A percentile compares a stretch with the other conserved stretches of the same genome.
Evolutionary conservation across 805 yeast species (phyloP).

Genomic region (Candida xyloterini): DNA sequence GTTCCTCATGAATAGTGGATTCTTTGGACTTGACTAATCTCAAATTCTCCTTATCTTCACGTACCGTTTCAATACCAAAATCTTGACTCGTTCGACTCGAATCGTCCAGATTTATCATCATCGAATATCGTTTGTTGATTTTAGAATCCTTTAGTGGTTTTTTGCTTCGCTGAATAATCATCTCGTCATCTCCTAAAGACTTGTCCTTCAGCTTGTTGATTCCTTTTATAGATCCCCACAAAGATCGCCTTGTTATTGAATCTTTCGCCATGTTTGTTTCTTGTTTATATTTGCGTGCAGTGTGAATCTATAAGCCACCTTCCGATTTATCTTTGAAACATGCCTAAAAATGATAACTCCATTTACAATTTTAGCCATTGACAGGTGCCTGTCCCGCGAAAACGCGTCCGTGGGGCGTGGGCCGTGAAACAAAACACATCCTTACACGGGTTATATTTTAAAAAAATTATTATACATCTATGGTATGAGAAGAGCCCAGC

Average conservation of each 20-base stretch:
- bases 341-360: not conserved
- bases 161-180: slow-evolving; percentile 1
- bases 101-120: slow-evolving; percentile 14
- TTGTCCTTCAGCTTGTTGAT: slow-evolving; percentile 5
- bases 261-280: slow-evolving; percentile 13
- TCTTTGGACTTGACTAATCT: not conserved
- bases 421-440: not conserved
- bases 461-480: slow-evolving; percentile 8
- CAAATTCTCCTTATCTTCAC: slow-evolving; percentile 8
- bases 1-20: slow-evolving; percentile 4
- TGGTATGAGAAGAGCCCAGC: slow-evolving; percentile 11
- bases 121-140: slow-evolving; percentile 14
- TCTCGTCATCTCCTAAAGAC: slow-evolving; percentile 2
- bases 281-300: not conserved
- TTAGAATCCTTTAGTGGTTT: not conserved
- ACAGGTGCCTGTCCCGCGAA: not conserved
- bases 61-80: not conserved
- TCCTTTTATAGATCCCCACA: slow-evolving; percentile 23
- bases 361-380: not conserved
- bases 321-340: slow-evolving; percentile 4
- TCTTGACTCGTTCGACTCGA: slow-evolving; percentile 8
- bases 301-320: not conserved
- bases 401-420: not conserved
- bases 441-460: not conserved
- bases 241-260: slow-evolving; percentile 18